Percentiles rank a stretch among this genome's conserved stretches.
These are phyloP conservation scores for Emmonsiellopsis sp. DNA, from an alignment of 2,329 filamentous ascomycete genomes.

Conservation along the genomic window DNA sequence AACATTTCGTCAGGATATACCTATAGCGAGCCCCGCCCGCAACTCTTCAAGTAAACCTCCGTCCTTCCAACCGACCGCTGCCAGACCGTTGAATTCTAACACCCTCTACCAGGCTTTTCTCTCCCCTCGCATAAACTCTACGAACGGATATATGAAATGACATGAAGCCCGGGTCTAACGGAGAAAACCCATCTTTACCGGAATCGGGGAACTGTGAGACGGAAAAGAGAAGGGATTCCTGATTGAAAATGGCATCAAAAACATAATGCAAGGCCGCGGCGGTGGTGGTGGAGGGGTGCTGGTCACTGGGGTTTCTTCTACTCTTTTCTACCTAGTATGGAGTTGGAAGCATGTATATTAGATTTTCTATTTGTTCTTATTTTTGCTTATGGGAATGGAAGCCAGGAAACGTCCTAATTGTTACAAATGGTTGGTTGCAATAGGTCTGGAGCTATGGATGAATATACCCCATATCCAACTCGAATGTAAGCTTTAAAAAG, in stretches of 20 bases:
- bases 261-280: neutral
- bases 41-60: constrained; percentile 57
- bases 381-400: neutral
- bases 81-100: neutral
- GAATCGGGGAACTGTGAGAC: neutral
- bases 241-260: neutral
- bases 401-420: neutral
- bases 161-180: neutral
- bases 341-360: constrained; percentile 4
- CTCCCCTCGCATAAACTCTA: constrained; percentile 29
- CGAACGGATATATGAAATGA: neutral
- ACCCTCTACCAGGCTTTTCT: constrained; percentile 27
- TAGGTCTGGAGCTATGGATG: too few relatives aligned
- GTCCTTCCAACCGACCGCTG: neutral
- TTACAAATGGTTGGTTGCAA: neutral
- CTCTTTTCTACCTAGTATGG: neutral
- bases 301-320: neutral
- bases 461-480: too few relatives aligned
- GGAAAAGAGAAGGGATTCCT: neutral
- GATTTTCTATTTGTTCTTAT: neutral
- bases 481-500: too few relatives aligned
- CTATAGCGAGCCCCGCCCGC: constrained; percentile 81
- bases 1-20: constrained; percentile 61
- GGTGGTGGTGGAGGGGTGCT: neutral
- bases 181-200: neutral